phyloP scores from a whole-genome alignment of 2,329 filamentous ascomycete genomes.

The Pezicula rhizophila region DNA sequence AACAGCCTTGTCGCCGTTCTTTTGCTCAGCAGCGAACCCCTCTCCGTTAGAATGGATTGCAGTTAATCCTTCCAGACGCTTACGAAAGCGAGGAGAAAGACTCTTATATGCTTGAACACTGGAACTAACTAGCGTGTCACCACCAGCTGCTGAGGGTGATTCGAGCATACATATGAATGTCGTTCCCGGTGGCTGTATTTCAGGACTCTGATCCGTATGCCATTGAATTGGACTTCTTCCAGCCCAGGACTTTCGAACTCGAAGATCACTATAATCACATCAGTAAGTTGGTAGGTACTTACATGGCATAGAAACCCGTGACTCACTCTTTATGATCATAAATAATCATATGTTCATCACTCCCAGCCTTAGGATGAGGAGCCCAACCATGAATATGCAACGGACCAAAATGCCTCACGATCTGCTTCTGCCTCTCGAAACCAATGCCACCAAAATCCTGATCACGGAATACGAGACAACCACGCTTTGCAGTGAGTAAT shows the following conservation, averaged over 20 bases:
- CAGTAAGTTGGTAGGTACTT: not conserved
- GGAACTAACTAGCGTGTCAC: constrained; percentile 76
- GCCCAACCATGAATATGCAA: constrained; percentile 60
- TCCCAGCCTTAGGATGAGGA: constrained; percentile 35
- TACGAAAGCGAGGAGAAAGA: constrained; percentile 68
- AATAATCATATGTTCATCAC: constrained; percentile 41
- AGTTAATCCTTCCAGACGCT: constrained; percentile 69
- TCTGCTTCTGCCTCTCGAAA: constrained; percentile 60
- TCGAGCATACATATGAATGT: constrained; percentile 83
- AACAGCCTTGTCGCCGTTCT: constrained; percentile 59
- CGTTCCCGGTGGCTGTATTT: constrained; percentile 77
- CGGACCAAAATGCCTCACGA: constrained; percentile 68
- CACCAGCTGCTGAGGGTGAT: constrained; percentile 61
- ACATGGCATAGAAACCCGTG: not conserved
- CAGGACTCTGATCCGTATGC: constrained; percentile 83
- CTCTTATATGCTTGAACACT: constrained; percentile 71
- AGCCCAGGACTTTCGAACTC: constrained; percentile 28
- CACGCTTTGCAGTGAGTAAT: constrained; percentile 36
- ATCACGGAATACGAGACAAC: constrained; percentile 57
- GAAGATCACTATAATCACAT: constrained; percentile 24
- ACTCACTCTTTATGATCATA: constrained; percentile 35
- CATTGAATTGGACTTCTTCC: constrained; percentile 66
- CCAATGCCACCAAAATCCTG: constrained; percentile 64
- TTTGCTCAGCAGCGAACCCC: constrained; percentile 68
- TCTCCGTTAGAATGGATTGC: constrained; percentile 60